Evolutionary conservation across 108 stramenopile genomes (phyloP).

Genomic region (Cyclotella sp.): DNA sequence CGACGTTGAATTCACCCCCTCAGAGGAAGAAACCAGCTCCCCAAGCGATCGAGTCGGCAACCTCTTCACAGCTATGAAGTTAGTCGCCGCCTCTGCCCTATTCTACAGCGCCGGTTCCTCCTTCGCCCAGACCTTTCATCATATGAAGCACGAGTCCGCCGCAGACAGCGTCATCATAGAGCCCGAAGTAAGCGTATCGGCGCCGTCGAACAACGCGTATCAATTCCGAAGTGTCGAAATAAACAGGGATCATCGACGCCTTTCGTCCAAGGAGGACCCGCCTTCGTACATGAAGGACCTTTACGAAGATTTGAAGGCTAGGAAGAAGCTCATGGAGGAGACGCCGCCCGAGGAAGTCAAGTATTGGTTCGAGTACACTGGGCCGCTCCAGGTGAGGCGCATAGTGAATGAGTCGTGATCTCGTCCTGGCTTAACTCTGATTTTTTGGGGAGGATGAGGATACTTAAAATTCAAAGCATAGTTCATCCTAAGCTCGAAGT

Average conservation of each 20-base stretch:
- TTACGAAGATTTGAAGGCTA: slow-evolving; percentile 69
- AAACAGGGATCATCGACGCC: slow-evolving; percentile 18
- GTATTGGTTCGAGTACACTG: slow-evolving; percentile 92
- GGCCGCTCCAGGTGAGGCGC: slow-evolving; percentile 80
- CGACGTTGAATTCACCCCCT: too few relatives aligned
- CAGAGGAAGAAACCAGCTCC: background rate
- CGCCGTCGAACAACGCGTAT: slow-evolving; percentile 28
- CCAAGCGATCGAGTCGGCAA: background rate
- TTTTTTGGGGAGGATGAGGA: slow-evolving; percentile 48
- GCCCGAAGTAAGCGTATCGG: slow-evolving; percentile 10
- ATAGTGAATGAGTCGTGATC: background rate
- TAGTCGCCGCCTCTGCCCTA: slow-evolving; percentile 45
- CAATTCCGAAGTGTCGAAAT: slow-evolving; percentile 1
- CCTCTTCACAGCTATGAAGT: slow-evolving; percentile 31
- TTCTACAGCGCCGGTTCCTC: slow-evolving; percentile 49
- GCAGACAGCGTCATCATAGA: background rate
- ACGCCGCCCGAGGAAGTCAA: slow-evolving; percentile 89
- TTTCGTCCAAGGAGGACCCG: slow-evolving; percentile 28
- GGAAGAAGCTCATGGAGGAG: slow-evolving; percentile 85
- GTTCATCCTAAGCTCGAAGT: slow-evolving; percentile 72
- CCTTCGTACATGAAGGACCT: slow-evolving; percentile 78
- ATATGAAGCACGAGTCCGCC: slow-evolving; percentile 8
- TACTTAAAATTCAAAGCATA: slow-evolving; percentile 57
- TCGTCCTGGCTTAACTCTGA: background rate
- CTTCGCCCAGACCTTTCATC: slow-evolving; percentile 41